Conservation (phyloP, 2,329 filamentous ascomycete species). For the Emericellopsis atlantica region DNA sequence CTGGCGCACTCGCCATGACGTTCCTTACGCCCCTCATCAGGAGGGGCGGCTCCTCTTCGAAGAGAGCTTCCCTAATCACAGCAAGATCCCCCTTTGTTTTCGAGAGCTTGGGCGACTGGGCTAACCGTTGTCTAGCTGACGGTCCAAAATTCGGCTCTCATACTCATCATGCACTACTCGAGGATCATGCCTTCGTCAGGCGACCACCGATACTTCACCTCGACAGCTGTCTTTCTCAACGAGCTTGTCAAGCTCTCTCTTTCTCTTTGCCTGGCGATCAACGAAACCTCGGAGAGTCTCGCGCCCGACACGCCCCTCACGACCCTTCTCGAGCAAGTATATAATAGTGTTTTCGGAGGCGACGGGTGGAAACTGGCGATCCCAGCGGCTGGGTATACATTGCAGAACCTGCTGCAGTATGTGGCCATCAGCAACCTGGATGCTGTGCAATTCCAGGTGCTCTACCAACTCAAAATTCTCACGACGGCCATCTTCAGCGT, state of each 20-base stretch:
- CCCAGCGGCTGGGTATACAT: conserved; percentile 75
- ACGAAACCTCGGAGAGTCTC: conserved; percentile 69
- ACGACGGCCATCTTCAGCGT: conserved; percentile 83
- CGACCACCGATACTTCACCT: conserved; percentile 83
- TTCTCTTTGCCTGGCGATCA: conserved; percentile 74
- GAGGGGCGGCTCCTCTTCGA: conserved; percentile 3
- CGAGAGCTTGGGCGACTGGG: neutral
- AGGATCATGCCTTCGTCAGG: conserved; percentile 77
- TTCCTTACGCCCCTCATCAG: neutral
- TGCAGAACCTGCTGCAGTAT: conserved; percentile 92
- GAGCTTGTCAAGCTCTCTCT: conserved; percentile 85
- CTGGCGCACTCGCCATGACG: conserved; percentile 1
- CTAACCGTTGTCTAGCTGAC: conserved; percentile 32
- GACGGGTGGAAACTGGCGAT: conserved; percentile 94
- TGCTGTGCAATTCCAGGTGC: conserved; percentile 83
- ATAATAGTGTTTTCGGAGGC: conserved; percentile 68
- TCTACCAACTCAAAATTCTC: conserved; percentile 90
- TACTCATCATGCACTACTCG: conserved; percentile 85
- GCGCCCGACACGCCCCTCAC: conserved; percentile 71
- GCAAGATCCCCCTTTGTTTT: neutral
- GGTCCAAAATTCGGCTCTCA: conserved; percentile 62
- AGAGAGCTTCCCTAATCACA: conserved; percentile 3
- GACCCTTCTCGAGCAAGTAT: conserved; percentile 68
- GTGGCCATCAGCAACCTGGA: conserved; percentile 83
- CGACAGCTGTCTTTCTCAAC: conserved; percentile 86